A percentile compares a stretch with the other conserved stretches of the same genome.
These are phyloP conservation scores for Coffea eugenioides DNA, from an alignment of 257 asterid species.

Conservation along the genomic window DNA sequence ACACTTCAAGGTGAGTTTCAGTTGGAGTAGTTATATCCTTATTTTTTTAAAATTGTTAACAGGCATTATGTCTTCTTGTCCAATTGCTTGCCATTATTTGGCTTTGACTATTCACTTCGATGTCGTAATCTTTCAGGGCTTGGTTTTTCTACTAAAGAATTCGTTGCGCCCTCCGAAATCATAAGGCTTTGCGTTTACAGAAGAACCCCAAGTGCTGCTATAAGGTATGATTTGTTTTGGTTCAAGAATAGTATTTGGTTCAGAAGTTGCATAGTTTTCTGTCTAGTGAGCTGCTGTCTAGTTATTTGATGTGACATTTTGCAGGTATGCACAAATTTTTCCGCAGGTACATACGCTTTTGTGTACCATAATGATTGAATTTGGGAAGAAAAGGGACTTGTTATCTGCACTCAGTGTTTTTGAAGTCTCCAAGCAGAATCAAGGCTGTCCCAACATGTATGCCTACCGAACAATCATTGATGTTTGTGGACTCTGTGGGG, in stretches of 20 bases:
- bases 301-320: conserved; percentile 11
- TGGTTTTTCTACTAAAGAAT: conserved; percentile 46
- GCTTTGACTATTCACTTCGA: too few relatives aligned
- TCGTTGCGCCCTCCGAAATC: conserved; percentile 58
- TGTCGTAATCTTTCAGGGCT: conserved; percentile 46
- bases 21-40: not conserved
- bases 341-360: conserved; percentile 51
- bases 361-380: conserved; percentile 71
- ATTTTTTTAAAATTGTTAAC: too few relatives aligned
- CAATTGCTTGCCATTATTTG: not conserved
- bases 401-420: conserved; percentile 67
- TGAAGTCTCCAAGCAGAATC: conserved; percentile 56
- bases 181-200: conserved; percentile 57
- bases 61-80: not conserved
- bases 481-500: conserved; percentile 93
- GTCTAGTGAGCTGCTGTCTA: not conserved
- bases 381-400: conserved; percentile 83
- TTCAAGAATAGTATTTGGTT: not conserved
- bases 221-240: conserved; percentile 44
- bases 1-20: conserved; percentile 52
- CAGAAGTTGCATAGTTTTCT: not conserved
- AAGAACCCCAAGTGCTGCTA: conserved; percentile 67
- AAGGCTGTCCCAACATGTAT: conserved; percentile 64
- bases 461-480: conserved; percentile 82
- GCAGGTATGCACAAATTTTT: conserved; percentile 67